phyloP scores from a whole-genome alignment of 2,329 filamentous ascomycete genomes.

The Paecilomyces variotii region DNA sequence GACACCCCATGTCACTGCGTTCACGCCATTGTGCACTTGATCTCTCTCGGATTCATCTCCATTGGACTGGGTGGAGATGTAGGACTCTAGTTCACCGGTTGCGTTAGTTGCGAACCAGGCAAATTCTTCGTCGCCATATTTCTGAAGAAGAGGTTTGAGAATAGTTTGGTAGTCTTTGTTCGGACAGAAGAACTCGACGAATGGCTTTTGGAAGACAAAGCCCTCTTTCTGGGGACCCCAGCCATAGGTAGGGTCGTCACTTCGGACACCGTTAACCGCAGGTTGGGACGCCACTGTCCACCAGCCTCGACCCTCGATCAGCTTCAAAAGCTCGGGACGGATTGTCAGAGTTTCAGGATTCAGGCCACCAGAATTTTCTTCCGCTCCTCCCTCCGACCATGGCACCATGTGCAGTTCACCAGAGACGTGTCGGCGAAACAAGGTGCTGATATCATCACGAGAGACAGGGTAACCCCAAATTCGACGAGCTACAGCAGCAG shows the following conservation, averaged over 20 bases:
- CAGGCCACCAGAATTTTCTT: slow-evolving; percentile 38
- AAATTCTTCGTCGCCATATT: slow-evolving; percentile 56
- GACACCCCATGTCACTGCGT: slow-evolving; percentile 94
- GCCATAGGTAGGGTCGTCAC: slow-evolving; percentile 70
- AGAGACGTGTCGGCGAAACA: slow-evolving; percentile 75
- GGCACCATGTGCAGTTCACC: slow-evolving; percentile 76
- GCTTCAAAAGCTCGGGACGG: slow-evolving; percentile 60
- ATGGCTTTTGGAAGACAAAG: slow-evolving; percentile 97
- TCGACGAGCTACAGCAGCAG: slow-evolving; percentile 69
- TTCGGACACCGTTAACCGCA: slow-evolving; percentile 77
- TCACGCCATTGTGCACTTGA: slow-evolving; percentile 51
- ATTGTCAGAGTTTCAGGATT: slow-evolving; percentile 75
- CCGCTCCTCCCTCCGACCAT: slow-evolving; percentile 75
- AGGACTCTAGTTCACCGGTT: slow-evolving; percentile 68
- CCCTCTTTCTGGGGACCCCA: slow-evolving; percentile 83
- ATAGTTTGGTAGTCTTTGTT: slow-evolving; percentile 57
- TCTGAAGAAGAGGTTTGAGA: slow-evolving; percentile 56
- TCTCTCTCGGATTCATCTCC: neutral
- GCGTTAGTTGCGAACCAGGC: slow-evolving; percentile 84
- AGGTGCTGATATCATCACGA: slow-evolving; percentile 61
- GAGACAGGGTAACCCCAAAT: slow-evolving; percentile 77
- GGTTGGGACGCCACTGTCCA: slow-evolving; percentile 96
- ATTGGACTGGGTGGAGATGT: slow-evolving; percentile 17
- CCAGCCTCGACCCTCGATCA: slow-evolving; percentile 76
- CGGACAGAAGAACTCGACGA: slow-evolving; percentile 92